Conservation (phyloP, 2,329 filamentous ascomycete genomes). For the Tricladium varicosporioides region DNA sequence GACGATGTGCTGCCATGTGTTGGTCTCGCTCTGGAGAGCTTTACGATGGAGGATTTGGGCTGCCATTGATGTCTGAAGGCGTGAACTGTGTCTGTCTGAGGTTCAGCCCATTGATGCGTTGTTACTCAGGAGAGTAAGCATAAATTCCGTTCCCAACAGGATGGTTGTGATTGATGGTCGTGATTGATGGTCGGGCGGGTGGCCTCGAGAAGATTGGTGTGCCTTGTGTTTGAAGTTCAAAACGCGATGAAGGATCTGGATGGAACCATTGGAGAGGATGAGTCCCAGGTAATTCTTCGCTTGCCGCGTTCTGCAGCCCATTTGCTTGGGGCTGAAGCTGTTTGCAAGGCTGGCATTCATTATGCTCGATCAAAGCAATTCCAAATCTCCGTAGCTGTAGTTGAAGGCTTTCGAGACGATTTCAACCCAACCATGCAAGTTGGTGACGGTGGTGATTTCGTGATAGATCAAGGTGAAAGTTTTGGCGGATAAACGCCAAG, state of each 20-base stretch:
- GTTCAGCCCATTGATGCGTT: neutral
- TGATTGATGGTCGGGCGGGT: neutral
- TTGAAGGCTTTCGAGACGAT: too few species aligned
- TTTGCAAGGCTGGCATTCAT: neutral
- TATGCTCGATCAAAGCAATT: neutral
- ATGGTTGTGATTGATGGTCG: neutral
- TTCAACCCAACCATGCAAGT: too few species aligned
- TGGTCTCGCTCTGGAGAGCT: neutral
- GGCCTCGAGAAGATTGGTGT: neutral
- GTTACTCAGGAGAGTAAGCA: neutral
- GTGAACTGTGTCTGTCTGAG: neutral
- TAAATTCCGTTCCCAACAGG: neutral
- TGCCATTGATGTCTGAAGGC: neutral
- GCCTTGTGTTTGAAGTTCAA: conserved; percentile 6
- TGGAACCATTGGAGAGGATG: conserved; percentile 6
- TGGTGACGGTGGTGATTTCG: too few species aligned
- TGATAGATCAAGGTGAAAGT: too few species aligned
- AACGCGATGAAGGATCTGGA: neutral
- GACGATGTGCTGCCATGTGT: neutral
- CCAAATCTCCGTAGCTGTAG: neutral
- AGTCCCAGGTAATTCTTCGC: neutral
- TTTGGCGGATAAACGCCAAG: neutral
- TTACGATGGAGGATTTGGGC: neutral
- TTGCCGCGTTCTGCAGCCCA: neutral
- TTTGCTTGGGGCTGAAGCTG: neutral